A percentile compares a stretch with the other conserved stretches of the same genome.
phyloP scores from a whole-genome alignment of 1,139 yeast genomes.

The Yamadazyma membranifaciens region DNA sequence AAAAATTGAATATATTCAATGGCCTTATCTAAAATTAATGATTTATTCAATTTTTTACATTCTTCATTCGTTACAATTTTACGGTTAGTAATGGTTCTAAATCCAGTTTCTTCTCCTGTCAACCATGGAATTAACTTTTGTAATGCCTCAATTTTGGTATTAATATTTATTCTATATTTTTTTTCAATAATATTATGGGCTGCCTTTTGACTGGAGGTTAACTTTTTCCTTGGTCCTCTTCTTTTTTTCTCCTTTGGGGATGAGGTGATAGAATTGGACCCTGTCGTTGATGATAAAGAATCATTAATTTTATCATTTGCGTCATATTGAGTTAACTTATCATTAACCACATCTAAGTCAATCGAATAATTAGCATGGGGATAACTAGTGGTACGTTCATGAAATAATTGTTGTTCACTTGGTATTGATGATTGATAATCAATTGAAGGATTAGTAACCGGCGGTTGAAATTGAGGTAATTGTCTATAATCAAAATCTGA shows the following conservation, averaged over 20 bases:
- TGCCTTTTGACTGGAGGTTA: conserved; percentile 61
- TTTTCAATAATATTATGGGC: conserved; percentile 73
- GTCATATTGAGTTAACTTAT: conserved; percentile 8
- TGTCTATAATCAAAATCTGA: background rate
- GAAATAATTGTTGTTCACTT: background rate
- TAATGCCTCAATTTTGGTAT: conserved; percentile 66
- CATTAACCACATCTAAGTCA: conserved; percentile 14
- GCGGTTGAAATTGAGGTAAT: background rate
- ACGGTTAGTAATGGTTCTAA: conserved; percentile 36
- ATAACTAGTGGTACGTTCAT: background rate
- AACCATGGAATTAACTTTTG: conserved; percentile 67
- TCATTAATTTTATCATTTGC: background rate
- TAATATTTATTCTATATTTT: conserved; percentile 69
- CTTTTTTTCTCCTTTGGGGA: conserved; percentile 18
- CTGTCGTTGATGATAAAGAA: background rate
- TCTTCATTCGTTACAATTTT: conserved; percentile 18
- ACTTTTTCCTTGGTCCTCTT: conserved; percentile 55
- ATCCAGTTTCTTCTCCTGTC: conserved; percentile 56
- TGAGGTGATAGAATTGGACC: background rate
- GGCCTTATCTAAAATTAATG: conserved; percentile 66
- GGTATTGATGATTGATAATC: background rate
- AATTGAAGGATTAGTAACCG: no score
- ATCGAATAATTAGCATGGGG: conserved; percentile 1
- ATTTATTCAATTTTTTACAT: conserved; percentile 49
- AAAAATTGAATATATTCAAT: conserved; percentile 52